Percentiles rank a stretch among this genome's conserved stretches.
Conservation (phyloP, 2,329 filamentous ascomycete species). For the Westerdykella aurantiaca region DNA sequence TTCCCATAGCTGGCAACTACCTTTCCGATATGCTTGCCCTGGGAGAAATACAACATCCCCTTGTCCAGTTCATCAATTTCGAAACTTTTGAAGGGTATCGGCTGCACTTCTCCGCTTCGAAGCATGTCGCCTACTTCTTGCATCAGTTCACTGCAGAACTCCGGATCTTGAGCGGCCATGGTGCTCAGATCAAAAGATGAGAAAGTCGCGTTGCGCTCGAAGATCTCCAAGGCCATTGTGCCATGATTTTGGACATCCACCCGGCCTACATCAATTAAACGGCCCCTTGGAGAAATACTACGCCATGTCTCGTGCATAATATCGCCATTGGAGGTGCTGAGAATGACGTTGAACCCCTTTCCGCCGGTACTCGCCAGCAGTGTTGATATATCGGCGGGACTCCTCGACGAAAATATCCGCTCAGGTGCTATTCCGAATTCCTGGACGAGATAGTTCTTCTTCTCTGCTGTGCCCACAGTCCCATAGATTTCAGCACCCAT, state of each 20-base stretch:
- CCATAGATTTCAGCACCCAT: conserved; percentile 22
- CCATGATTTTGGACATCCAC: conserved; percentile 5
- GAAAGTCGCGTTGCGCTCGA: conserved; percentile 16
- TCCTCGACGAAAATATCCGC: conserved; percentile 30
- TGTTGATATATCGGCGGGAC: conserved; percentile 1
- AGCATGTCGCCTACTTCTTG: conserved; percentile 6
- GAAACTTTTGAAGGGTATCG: conserved; percentile 25
- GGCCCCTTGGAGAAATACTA: conserved; percentile 36
- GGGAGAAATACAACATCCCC: conserved; percentile 29
- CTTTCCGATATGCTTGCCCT: conserved; percentile 38
- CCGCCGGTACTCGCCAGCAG: conserved; percentile 11
- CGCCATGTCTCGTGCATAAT: conserved; percentile 36
- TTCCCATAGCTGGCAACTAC: conserved; percentile 27
- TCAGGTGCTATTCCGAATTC: conserved; percentile 15
- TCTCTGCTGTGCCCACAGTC: conserved; percentile 16
- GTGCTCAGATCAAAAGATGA: conserved; percentile 15
- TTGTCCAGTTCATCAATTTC: conserved; percentile 15
- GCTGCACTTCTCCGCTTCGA: conserved; percentile 24
- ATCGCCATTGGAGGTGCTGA: conserved; percentile 27
- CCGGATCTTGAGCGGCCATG: conserved; percentile 4
- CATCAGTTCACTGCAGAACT: conserved; percentile 7
- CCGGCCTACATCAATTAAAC: conserved; percentile 19
- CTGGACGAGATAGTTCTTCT: conserved; percentile 12
- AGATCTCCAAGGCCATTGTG: conserved; percentile 11
- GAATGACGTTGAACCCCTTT: conserved; percentile 30